A percentile compares a stretch with the other conserved stretches of the same genome.
Evolutionary conservation across 164 flowering plant species (phyloP).

Genomic region (Nymphaea thermarum): DNA sequence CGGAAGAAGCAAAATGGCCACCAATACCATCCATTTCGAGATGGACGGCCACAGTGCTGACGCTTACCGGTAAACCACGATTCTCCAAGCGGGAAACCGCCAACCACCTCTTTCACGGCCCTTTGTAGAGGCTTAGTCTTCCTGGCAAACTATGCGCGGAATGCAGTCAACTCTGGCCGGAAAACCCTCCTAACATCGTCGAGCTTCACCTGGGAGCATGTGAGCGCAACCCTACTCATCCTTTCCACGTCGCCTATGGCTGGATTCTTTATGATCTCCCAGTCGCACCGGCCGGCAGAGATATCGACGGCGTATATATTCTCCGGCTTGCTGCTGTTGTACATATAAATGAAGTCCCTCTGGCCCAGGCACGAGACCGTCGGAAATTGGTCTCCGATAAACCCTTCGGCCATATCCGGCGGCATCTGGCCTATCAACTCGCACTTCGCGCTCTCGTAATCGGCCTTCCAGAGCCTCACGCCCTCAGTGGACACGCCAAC

Average conservation of each 20-base stretch:
- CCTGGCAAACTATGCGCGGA: not conserved
- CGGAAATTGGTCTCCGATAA: conserved; percentile 12
- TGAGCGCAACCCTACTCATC: conserved; percentile 21
- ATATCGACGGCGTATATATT: conserved; percentile 41
- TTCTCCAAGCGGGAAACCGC: not conserved
- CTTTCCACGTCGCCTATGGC: not conserved
- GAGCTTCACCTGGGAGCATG: conserved; percentile 33
- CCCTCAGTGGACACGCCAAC: conserved; percentile 32
- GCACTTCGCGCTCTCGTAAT: conserved; percentile 9
- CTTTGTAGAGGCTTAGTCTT: not conserved
- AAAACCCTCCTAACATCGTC: conserved; percentile 25
- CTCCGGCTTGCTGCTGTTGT: conserved; percentile 22
- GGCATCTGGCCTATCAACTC: conserved; percentile 47
- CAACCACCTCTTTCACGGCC: not conserved
- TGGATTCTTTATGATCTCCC: conserved; percentile 30
- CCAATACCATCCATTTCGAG: not conserved
- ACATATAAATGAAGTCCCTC: conserved; percentile 25
- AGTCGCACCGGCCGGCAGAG: conserved; percentile 14
- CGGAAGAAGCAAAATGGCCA: not conserved
- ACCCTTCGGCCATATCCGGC: conserved; percentile 16
- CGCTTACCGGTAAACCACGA: not conserved
- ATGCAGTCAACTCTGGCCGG: conserved; percentile 4
- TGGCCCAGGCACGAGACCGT: conserved; percentile 14
- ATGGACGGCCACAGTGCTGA: not conserved
- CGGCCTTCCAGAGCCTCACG: conserved; percentile 45